A percentile compares a stretch with the other conserved stretches of the same genome.
Evolutionary conservation across 2,329 filamentous ascomycete genomes (phyloP).

Genomic region (Parascedosporium putredinis): DNA sequence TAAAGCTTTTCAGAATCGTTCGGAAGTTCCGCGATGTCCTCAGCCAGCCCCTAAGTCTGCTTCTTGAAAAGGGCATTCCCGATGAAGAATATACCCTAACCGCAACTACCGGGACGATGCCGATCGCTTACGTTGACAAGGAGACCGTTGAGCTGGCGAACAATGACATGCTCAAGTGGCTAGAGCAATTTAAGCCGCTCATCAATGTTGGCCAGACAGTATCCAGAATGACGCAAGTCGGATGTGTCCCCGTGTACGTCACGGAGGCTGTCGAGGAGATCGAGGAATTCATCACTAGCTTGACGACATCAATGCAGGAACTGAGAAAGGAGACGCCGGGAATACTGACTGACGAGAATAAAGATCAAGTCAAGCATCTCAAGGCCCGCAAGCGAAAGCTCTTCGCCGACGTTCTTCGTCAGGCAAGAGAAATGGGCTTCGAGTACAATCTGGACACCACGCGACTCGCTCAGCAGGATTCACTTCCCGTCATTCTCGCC

Average conservation of each 20-base stretch:
- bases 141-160: background rate
- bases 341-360: slow-evolving; percentile 78
- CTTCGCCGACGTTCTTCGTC: slow-evolving; percentile 78
- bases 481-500: slow-evolving; percentile 60
- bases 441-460: slow-evolving; percentile 70
- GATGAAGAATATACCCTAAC: slow-evolving; percentile 26
- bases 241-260: slow-evolving; percentile 37
- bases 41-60: slow-evolving; percentile 59
- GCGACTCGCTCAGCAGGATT: slow-evolving; percentile 61
- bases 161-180: slow-evolving; percentile 19
- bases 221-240: slow-evolving; percentile 61
- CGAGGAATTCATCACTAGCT: slow-evolving; percentile 55
- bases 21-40: slow-evolving; percentile 79
- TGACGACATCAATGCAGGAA: slow-evolving; percentile 58
- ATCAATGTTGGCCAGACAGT: slow-evolving; percentile 60
- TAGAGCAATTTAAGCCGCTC: slow-evolving; percentile 51
- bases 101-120: slow-evolving; percentile 12
- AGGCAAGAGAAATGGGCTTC: slow-evolving; percentile 80
- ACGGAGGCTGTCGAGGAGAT: slow-evolving; percentile 51
- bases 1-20: slow-evolving; percentile 83
- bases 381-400: slow-evolving; percentile 85
- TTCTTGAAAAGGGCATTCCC: slow-evolving; percentile 51
- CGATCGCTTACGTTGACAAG: background rate
- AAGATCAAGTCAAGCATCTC: slow-evolving; percentile 71
- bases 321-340: slow-evolving; percentile 76